Evolutionary conservation across 768 basidiomycete genomes (phyloP), one percentile per base, ranked within the genome.

Genomic region (Nidula microcarpa): DNA sequence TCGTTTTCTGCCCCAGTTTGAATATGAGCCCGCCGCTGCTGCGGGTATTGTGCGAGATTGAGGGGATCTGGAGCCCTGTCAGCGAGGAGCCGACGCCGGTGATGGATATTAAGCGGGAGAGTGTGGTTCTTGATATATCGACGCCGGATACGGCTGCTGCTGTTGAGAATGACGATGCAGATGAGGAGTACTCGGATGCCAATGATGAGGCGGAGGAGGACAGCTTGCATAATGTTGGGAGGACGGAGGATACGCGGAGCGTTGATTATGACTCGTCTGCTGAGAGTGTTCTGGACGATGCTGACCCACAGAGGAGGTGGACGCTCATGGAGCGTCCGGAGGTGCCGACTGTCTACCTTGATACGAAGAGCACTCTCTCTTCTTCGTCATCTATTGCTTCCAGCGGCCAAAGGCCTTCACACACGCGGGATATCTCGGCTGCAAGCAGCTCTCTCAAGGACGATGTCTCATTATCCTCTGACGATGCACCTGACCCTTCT

Each of bases 1-100:
- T 95, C 34, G 87, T 96, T 48, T 86, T 98, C 64, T 94, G 90
- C 56, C 95, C 94, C 6, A 92, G 85, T 64, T 68, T 94, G 63
- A 84, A 80, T 62, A 87, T 94, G 82, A 89, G 74, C 53, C 89
- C 89, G 13, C 76, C 85, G 1, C 63, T 93, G 30, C 67, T 94
- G 59, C 79, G 86, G 56, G 79, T 86, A 33, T 67, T 94, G 2
- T 89, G 89, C 60, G 90, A 93, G 64, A 78, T 79, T 7, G 76
- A 82, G 52, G 77, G 69, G 17, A 80, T 91, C 43, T 93, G 91
- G 91, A 30, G 23, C 23, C 23, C 23, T 30, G 68, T 73, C 35
- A 74, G 61, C 16, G 59, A 65, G 55, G 58, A 55, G 47, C 62
- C 61, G 34, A 48, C 58, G 36, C 60, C 60, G 2, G 62, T 73